Base-by-base conservation (phyloP, 495 filamentous ascomycete genomes). In the Immersiella caudata region DNA sequence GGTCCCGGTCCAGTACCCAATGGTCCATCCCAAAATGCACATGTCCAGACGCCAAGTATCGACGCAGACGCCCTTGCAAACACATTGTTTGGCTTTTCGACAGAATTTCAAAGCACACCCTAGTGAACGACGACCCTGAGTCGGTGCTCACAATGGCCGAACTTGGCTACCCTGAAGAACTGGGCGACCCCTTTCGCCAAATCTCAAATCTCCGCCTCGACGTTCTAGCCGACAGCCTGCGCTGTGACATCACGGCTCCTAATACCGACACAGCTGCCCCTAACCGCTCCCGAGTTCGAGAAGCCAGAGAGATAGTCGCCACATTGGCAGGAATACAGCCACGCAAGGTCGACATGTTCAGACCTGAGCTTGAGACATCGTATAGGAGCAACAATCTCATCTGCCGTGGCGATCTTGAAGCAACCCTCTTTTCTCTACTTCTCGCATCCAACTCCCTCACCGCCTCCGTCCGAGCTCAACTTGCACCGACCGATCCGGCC, bases 21-120 rank as follows among this genome's bases (percentile, higher is more conserved):
- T 81, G 78, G 62, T 72, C 78, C 9, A 62, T 63, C 0, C 80
- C 81, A 5, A 75, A 68, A 20, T 84, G 82, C 70, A 78, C 79
- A 27, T 83, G 82, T 60, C 71, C 75, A 12, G 73, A 75, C 50
- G 74, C 73, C 52, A 62, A 64, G 26, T 72, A 71, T 50, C 70
- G 67, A 6, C 29, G 65, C 16, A 25, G 36, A 49, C 69, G 70
- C 8, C 81, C 80, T 0, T 84, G 82, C 73, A 79, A 79, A n/a
- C 82, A 84, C 63, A 71, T 81, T 24, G 73, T 84, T 61, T 84
- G 81, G 80, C 75, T 84, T 24, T 76, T 82, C 55, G 82, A 84
- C 73, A 74, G 73, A 59, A 75, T 84, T 27, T 72, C 78, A 14
- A 79, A 77, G 59, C 79, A 80, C 49, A 67, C 75, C 33, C 67